Conservation (phyloP, 495 filamentous ascomycete species). For the Neurospora sp. region DNA sequence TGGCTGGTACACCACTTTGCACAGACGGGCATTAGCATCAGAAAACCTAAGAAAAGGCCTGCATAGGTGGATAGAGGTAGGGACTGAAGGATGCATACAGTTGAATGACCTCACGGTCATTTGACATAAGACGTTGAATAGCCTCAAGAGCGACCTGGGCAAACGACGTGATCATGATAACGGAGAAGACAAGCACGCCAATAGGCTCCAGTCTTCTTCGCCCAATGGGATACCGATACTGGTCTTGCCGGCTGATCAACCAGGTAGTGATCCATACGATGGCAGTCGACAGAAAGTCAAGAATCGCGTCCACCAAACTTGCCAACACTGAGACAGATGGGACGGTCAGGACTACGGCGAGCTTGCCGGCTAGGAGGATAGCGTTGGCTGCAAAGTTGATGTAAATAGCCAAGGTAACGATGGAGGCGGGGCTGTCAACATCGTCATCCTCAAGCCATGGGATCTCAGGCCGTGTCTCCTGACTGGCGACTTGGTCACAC, state of each 20-base stretch:
- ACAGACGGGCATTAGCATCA: conserved; percentile 3
- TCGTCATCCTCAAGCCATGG: conserved; percentile 47
- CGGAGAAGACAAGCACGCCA: conserved; percentile 70
- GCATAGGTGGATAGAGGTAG: neutral
- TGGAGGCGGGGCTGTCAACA: conserved; percentile 51
- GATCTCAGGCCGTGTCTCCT: conserved; percentile 31
- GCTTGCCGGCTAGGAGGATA: conserved; percentile 67
- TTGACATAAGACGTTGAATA: conserved; percentile 50
- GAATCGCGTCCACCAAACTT: conserved; percentile 74
- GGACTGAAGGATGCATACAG: conserved; percentile 30
- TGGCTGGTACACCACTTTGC: conserved; percentile 49
- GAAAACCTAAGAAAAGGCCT: too few species aligned
- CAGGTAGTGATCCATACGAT: conserved; percentile 80
- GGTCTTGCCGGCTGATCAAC: conserved; percentile 64
- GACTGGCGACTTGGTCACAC: conserved; percentile 12
- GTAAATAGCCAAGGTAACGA: conserved; percentile 73
- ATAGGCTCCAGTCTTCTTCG: conserved; percentile 63
- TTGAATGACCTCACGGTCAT: conserved; percentile 58
- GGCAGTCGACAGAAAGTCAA: conserved; percentile 78
- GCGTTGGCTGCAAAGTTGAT: conserved; percentile 80
- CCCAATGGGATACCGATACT: conserved; percentile 75
- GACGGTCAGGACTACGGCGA: conserved; percentile 66
- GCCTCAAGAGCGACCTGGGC: conserved; percentile 73
- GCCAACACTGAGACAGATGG: conserved; percentile 82
- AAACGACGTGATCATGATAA: conserved; percentile 83